Percentiles rank a stretch among this genome's conserved stretches.
Conservation (phyloP, 805 yeast genomes). For the Cyberlindnera bimundalis region DNA sequence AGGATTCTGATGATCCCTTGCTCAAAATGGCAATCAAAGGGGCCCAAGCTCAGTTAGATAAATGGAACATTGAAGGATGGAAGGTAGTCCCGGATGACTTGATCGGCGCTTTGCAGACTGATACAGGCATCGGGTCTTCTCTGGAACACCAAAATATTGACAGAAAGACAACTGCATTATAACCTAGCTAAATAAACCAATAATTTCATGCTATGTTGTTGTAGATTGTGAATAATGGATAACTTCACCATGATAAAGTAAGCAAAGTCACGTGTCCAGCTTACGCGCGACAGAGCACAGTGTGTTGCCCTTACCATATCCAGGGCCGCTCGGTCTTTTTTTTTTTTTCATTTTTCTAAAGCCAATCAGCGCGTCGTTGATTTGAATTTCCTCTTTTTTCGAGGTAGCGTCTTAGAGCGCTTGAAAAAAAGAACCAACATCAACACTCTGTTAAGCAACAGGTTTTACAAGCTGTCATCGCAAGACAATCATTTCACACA, state of each 20-base stretch:
- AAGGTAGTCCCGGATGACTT: conserved; percentile 36
- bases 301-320: too few species aligned
- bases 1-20: conserved; percentile 11
- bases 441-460: conserved; percentile 1
- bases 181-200: too few species aligned
- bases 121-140: background rate
- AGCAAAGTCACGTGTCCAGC: too few species aligned
- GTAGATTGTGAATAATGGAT: too few species aligned
- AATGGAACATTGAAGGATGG: conserved; percentile 33
- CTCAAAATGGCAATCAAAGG: conserved; percentile 11
- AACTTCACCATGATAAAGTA: too few species aligned
- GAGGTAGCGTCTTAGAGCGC: conserved; percentile 2
- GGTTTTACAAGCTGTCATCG: background rate
- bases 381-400: conserved; percentile 21
- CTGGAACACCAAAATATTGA: too few species aligned
- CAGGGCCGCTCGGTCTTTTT: too few species aligned
- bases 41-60: conserved; percentile 16
- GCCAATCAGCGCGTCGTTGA: conserved; percentile 28
- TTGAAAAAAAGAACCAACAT: conserved; percentile 12
- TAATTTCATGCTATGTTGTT: too few species aligned
- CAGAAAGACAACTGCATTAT: too few species aligned
- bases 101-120: conserved; percentile 3
- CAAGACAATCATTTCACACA: conserved; percentile 10
- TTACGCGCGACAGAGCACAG: too few species aligned
- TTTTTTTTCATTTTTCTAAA: conserved; percentile 17